Conservation (phyloP, 2,329 filamentous ascomycete genomes). For the Ilyonectria mors-panacis region DNA sequence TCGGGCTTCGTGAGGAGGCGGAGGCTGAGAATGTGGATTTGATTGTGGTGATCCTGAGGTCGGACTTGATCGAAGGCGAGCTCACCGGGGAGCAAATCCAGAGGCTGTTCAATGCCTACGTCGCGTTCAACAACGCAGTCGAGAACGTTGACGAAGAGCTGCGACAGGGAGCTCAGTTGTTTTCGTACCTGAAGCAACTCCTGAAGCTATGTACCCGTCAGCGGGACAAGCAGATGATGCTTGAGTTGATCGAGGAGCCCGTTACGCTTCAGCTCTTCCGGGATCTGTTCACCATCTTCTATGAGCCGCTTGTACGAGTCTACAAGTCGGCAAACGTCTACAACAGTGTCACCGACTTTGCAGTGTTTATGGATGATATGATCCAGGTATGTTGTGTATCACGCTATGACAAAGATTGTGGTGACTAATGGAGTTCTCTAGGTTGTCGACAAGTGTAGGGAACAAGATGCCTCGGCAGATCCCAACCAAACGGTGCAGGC, state of each 20-base stretch:
- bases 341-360: constrained; percentile 96
- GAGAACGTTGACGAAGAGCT: constrained; percentile 92
- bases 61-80: constrained; percentile 80
- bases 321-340: constrained; percentile 99
- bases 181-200: constrained; percentile 94
- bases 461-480: constrained; percentile 90
- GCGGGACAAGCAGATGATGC: constrained; percentile 97
- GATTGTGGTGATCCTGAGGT: constrained; percentile 86
- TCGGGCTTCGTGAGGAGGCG: constrained; percentile 81
- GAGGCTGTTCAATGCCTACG: constrained; percentile 92
- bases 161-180: constrained; percentile 90
- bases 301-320: constrained; percentile 95
- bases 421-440: constrained; percentile 47
- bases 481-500: constrained; percentile 98
- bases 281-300: constrained; percentile 98
- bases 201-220: constrained; percentile 93
- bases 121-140: constrained; percentile 95
- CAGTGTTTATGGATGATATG: constrained; percentile 91
- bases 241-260: constrained; percentile 93
- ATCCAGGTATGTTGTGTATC: constrained; percentile 74
- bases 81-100: constrained; percentile 83
- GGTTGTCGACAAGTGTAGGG: constrained; percentile 76
- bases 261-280: constrained; percentile 97
- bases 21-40: constrained; percentile 83
- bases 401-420: background rate